These are phyloP conservation scores for Yamadazyma sp. DNA, from an alignment of 805 yeast species.

Conservation along the genomic window DNA sequence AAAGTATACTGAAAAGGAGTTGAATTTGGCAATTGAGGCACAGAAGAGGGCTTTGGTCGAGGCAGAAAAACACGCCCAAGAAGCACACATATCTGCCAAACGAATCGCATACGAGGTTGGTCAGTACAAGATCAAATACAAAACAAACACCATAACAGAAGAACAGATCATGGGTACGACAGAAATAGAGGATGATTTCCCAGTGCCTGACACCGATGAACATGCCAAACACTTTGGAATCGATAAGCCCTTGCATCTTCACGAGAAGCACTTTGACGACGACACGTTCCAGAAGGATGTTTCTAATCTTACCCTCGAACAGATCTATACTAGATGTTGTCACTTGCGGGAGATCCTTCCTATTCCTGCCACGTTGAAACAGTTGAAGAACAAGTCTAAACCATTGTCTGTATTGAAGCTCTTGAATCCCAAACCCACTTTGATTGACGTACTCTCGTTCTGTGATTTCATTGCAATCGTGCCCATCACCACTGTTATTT, in stretches of 20 bases:
- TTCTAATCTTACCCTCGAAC: constrained; percentile 41
- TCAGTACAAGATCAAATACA: constrained; percentile 32
- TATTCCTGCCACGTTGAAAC: constrained; percentile 76
- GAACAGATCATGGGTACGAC: constrained; percentile 9
- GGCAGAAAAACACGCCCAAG: constrained; percentile 70
- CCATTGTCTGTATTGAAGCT: constrained; percentile 56
- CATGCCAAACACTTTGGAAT: constrained; percentile 41
- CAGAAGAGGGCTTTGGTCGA: constrained; percentile 56
- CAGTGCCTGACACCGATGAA: background rate
- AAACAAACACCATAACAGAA: constrained; percentile 8
- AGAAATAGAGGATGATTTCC: constrained; percentile 17
- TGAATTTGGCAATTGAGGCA: constrained; percentile 57
- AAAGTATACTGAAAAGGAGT: constrained; percentile 45
- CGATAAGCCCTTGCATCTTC: constrained; percentile 69
- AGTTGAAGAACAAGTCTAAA: constrained; percentile 48
- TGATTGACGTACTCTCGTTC: constrained; percentile 56
- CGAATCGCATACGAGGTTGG: constrained; percentile 67
- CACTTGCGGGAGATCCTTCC: constrained; percentile 90
- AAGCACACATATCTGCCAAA: constrained; percentile 71
- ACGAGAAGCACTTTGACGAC: constrained; percentile 50
- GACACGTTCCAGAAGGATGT: constrained; percentile 20
- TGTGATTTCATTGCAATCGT: constrained; percentile 57
- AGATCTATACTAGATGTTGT: constrained; percentile 78
- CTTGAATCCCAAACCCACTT: constrained; percentile 58
- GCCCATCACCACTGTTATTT: constrained; percentile 54